Base-by-base conservation (phyloP, 176 grass and related monocot genomes). In the Avena eriantha region DNA sequence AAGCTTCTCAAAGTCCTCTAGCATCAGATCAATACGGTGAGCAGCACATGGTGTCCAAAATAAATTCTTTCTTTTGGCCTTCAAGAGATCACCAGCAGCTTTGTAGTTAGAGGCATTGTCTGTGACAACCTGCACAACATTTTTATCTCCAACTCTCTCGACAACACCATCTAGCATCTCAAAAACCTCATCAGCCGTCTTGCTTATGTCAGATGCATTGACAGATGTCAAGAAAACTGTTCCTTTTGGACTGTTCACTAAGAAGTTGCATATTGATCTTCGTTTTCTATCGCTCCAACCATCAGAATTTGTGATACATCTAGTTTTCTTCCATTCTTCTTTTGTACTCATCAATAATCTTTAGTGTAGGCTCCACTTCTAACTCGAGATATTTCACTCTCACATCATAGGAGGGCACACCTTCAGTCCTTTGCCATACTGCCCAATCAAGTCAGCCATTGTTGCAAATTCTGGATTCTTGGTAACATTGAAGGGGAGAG, bases 1-100 rank as follows among this genome's bases (percentile, higher is more conserved):
- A 41, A 72, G 45, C 39, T 72, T 72, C 9, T 72, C 69, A 45
- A 72, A 36, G 13, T 72, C 69, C 36, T 72, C 39, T 22, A 72
- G 69, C 19, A 72, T 72, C 36, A 72, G 13, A 19, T 72, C 69
- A 45, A 72, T 72, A 18, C 69, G 46, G 46, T 46, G 69, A 6
- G 39, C 39, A 22, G 10, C 69, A 72, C 8, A 71, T 11, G 69
- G 69, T 22, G 69, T 72, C 39, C 39, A 41, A 41, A 41, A 41
- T 41, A 46, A 10, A 3, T n/a, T 46, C 46, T 39, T 71, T 46
- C 69, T 46, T 4, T 72, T 72, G n/a, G 18, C 69, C 39, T 46
- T 72, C 7, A 72, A 45, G 10, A 46, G 69, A 45, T 72, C 69
- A 46, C 39, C 39, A 45, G 4, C 10, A 46, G 39, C 66, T 69